Percentiles rank a stretch among this genome's conserved stretches.
These are phyloP conservation scores for Fusarium camptoceras DNA, from an alignment of 2,329 filamentous ascomycete genomes.

Conservation along the genomic window DNA sequence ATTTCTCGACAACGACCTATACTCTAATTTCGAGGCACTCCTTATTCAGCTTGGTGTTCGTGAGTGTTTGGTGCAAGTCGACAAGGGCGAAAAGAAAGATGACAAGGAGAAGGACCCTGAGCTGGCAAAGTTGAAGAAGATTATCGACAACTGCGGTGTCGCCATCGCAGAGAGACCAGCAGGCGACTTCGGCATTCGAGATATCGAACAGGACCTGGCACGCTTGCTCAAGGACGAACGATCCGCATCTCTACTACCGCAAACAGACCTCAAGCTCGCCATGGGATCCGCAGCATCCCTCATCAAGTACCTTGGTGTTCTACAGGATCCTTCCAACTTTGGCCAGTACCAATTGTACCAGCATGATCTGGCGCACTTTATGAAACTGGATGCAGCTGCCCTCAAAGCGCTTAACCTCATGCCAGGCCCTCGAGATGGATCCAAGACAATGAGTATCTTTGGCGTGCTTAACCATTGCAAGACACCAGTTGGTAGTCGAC, in stretches of 20 bases:
- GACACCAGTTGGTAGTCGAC: conserved; percentile 88
- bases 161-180: conserved; percentile 84
- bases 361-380: conserved; percentile 95
- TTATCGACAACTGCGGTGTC: conserved; percentile 92
- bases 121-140: conserved; percentile 84
- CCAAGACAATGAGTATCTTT: conserved; percentile 98
- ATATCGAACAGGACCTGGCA: conserved; percentile 95
- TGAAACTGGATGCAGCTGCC: conserved; percentile 97
- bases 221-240: conserved; percentile 89
- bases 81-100: conserved; percentile 78
- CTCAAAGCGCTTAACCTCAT: conserved; percentile 95
- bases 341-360: conserved; percentile 98
- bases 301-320: conserved; percentile 91
- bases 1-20: conserved; percentile 98
- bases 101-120: conserved; percentile 92
- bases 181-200: conserved; percentile 84
- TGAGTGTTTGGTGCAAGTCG: conserved; percentile 88
- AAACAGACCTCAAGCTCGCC: conserved; percentile 92
- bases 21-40: conserved; percentile 96
- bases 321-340: conserved; percentile 94
- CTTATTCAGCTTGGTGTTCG: conserved; percentile 96
- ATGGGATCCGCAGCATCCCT: conserved; percentile 95
- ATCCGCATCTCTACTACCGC: conserved; percentile 79
- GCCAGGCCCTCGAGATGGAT: conserved; percentile 92
- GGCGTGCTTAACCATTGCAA: conserved; percentile 97